Evolutionary conservation across 2,329 filamentous ascomycete species (phyloP).

Genomic region (Dissoconium aciculare): DNA sequence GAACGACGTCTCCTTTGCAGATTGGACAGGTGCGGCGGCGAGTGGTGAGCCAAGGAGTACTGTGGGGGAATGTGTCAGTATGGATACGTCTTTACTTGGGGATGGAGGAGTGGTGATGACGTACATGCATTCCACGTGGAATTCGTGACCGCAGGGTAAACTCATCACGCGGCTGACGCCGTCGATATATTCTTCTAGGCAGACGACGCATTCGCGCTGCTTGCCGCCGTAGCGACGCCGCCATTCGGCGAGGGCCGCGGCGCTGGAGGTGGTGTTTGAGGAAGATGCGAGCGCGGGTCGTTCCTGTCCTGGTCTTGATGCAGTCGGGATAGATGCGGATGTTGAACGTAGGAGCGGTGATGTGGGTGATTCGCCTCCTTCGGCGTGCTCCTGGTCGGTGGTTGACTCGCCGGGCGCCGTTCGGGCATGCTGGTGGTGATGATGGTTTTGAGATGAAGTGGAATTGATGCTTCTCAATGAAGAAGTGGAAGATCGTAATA

Average conservation of each 20-base stretch:
- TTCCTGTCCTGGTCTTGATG: no score
- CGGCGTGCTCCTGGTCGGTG: slow-evolving; percentile 40
- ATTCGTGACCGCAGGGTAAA: slow-evolving; percentile 91
- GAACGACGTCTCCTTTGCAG: slow-evolving; percentile 92
- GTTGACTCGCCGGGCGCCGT: slow-evolving; percentile 46
- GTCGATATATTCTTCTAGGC: slow-evolving; percentile 88
- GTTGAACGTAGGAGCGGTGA: no score
- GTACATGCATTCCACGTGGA: slow-evolving; percentile 97
- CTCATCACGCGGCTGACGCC: slow-evolving; percentile 94
- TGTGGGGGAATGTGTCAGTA: slow-evolving; percentile 24
- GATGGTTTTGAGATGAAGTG: background rate
- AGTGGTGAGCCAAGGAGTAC: slow-evolving; percentile 92
- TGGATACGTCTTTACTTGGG: background rate
- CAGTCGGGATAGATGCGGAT: no score
- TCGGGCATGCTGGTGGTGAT: slow-evolving; percentile 6
- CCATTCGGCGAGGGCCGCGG: slow-evolving; percentile 36
- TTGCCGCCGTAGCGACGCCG: slow-evolving; percentile 46
- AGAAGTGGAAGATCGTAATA: slow-evolving; percentile 44
- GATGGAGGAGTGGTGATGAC: slow-evolving; percentile 28
- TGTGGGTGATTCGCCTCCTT: slow-evolving; percentile 12
- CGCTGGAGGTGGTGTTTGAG: slow-evolving; percentile 26
- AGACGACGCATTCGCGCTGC: slow-evolving; percentile 85
- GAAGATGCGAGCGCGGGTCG: no score
- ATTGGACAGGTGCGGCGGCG: slow-evolving; percentile 94
- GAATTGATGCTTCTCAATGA: slow-evolving; percentile 27